Evolutionary conservation across 305 asterid genomes (phyloP).

Genomic region (Solanum hybrid): DNA sequence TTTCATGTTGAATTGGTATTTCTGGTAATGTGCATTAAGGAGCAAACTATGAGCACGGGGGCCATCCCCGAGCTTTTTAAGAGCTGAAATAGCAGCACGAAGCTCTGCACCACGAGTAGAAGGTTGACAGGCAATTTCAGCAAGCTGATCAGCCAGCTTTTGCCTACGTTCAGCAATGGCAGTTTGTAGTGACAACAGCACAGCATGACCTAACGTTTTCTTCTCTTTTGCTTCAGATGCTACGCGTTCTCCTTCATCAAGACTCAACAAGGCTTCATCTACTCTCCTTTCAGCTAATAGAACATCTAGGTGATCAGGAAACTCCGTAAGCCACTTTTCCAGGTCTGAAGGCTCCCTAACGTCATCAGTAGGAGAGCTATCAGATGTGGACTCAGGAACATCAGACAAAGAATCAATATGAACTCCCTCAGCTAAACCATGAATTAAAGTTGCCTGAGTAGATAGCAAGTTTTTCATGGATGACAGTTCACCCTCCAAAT

Average conservation of each 20-base stretch:
- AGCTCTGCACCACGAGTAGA: slow-evolving; percentile 94
- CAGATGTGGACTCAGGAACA: slow-evolving; percentile 31
- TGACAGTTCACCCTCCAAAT: slow-evolving; percentile 96
- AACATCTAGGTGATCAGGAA: slow-evolving; percentile 89
- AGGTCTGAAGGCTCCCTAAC: slow-evolving; percentile 63
- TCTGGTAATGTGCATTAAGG: slow-evolving; percentile 85
- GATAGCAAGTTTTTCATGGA: slow-evolving; percentile 94
- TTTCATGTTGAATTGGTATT: slow-evolving; percentile 90
- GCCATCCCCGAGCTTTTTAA: slow-evolving; percentile 91
- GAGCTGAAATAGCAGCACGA: slow-evolving; percentile 87
- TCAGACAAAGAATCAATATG: slow-evolving; percentile 58
- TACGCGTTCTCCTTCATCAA: slow-evolving; percentile 77
- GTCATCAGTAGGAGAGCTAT: slow-evolving; percentile 38
- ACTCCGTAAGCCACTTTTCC: slow-evolving; percentile 73
- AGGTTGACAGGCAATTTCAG: slow-evolving; percentile 94
- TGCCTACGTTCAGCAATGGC: slow-evolving; percentile 72
- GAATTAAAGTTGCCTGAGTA: slow-evolving; percentile 89
- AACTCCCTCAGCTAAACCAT: slow-evolving; percentile 92
- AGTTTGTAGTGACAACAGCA: slow-evolving; percentile 47
- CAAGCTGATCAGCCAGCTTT: slow-evolving; percentile 89
- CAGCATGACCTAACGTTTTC: slow-evolving; percentile 37
- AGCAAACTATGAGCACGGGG: slow-evolving; percentile 94
- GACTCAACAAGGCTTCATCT: slow-evolving; percentile 82
- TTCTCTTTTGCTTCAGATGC: slow-evolving; percentile 71
- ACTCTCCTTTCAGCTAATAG: slow-evolving; percentile 94